These are phyloP conservation scores for Sphaerulina vaccinii DNA, from an alignment of 2,329 filamentous ascomycete species.

Conservation along the genomic window DNA sequence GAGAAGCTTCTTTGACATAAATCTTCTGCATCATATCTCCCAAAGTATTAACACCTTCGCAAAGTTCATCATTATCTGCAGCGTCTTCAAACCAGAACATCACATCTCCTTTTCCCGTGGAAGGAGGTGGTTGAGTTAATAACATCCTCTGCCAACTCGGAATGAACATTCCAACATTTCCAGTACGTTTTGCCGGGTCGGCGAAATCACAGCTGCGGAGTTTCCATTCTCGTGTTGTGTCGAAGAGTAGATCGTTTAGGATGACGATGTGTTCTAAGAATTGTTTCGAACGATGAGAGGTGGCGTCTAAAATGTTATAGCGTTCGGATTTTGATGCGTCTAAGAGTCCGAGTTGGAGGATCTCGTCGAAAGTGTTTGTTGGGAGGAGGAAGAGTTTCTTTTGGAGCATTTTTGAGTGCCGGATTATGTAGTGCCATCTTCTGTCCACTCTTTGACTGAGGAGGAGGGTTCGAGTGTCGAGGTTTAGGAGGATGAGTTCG, in stretches of 20 bases:
- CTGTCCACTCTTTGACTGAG: conserved; percentile 22
- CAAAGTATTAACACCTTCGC: conserved; percentile 20
- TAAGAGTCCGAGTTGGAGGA: conserved; percentile 18
- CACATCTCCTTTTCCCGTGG: conserved; percentile 19
- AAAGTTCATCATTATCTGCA: conserved; percentile 21
- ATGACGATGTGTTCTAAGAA: conserved; percentile 22
- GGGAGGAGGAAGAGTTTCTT: conserved; percentile 26
- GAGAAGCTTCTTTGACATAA: conserved; percentile 17
- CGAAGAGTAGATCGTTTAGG: conserved; percentile 23
- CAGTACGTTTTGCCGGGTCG: conserved; percentile 5
- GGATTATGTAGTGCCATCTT: conserved; percentile 21
- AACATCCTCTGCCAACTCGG: conserved; percentile 26
- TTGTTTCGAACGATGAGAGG: conserved; percentile 19
- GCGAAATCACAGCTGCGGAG: conserved; percentile 15
- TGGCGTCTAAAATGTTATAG: conserved; percentile 23
- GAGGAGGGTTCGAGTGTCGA: conserved; percentile 24
- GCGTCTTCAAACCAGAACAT: conserved; percentile 26
- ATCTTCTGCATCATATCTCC: conserved; percentile 22
- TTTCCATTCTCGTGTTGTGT: conserved; percentile 22
- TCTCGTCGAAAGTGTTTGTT: conserved; percentile 20
- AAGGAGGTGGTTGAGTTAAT: conserved; percentile 20
- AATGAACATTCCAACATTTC: conserved; percentile 3
- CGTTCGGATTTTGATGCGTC: conserved; percentile 11
- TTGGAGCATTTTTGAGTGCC: conserved; percentile 19
- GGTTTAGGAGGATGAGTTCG: conserved; percentile 20